Percentiles rank a stretch among this genome's conserved stretches.
These are phyloP conservation scores for Suhomyces guaymorum DNA, from an alignment of 1,139 yeast species.

Conservation along the genomic window DNA sequence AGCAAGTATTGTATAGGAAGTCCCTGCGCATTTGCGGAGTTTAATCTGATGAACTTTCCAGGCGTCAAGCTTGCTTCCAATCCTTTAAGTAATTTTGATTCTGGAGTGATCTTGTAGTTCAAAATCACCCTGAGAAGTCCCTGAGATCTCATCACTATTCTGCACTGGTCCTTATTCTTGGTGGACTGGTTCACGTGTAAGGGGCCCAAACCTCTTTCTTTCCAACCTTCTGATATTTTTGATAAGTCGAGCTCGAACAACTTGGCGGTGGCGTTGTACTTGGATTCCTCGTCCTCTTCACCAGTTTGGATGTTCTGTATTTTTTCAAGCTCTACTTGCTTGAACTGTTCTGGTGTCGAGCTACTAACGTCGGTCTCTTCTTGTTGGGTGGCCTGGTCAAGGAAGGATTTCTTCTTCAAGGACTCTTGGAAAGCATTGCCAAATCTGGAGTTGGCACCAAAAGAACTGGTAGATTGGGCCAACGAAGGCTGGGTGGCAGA, in stretches of 20 bases:
- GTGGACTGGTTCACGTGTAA: slow-evolving; percentile 71
- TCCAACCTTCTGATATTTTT: slow-evolving; percentile 79
- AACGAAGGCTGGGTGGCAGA: slow-evolving; percentile 8
- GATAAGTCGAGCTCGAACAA: slow-evolving; percentile 73
- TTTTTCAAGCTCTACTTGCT: slow-evolving; percentile 53
- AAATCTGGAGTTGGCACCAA: slow-evolving; percentile 63
- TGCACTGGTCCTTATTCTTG: slow-evolving; percentile 30
- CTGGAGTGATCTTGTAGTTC: slow-evolving; percentile 63
- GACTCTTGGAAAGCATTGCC: slow-evolving; percentile 58
- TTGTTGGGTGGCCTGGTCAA: slow-evolving; percentile 37
- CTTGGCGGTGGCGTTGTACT: slow-evolving; percentile 73
- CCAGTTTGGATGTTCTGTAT: slow-evolving; percentile 72
- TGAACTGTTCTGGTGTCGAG: slow-evolving; percentile 36
- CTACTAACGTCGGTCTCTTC: slow-evolving; percentile 10
- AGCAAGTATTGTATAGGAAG: slow-evolving; percentile 81
- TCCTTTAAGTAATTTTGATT: slow-evolving; percentile 68
- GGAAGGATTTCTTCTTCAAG: slow-evolving; percentile 52
- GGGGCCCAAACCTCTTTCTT: slow-evolving; percentile 89
- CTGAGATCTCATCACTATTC: slow-evolving; percentile 89
- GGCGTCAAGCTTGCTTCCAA: slow-evolving; percentile 79
- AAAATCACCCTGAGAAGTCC: slow-evolving; percentile 82
- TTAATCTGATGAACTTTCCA: slow-evolving; percentile 77
- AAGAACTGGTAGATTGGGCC: slow-evolving; percentile 22
- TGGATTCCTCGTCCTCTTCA: slow-evolving; percentile 79
- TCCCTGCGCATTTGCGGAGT: slow-evolving; percentile 50